Base-by-base conservation (phyloP, 768 basidiomycete species). In the Amyloporia xantha region DNA sequence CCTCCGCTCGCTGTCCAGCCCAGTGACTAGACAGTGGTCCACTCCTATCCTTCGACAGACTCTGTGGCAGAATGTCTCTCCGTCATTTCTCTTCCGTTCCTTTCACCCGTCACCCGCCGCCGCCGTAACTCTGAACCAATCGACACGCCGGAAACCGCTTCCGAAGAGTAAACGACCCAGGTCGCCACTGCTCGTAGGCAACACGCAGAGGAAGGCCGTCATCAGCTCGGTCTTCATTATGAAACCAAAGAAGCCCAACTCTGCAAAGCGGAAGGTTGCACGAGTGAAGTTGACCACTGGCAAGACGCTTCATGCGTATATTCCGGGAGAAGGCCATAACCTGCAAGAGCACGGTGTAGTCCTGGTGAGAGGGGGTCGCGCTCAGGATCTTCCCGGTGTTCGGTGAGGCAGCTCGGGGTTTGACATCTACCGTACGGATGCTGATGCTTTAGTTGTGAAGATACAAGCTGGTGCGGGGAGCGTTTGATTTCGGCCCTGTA, bases 291-390 rank as follows among this genome's bases (percentile, higher is more conserved):
- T 99, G 48, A 78, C 84, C 19, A 92, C 84, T 11, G 96, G 96
- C 43, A 84, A 87, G 65, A 84, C 82, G 37, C 76, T 93, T 54
- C 87, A 87, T 73, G 93, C 92, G 13, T 98, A 97, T 66, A 91
- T 98, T 50, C 89, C 86, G 39, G 96, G 96, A 58, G 96, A 98
- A 63, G 96, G 96, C 0, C 95, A 98, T 65, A 97, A 96, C 62
- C 67, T 98, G 60, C 96, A 98, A 70, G 96, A 98, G 65, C 96
- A 99, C 61, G 87, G 86, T 67, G 95, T 98, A 3, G 93, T 98
- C 1, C 67, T 97, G 38, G 80, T 98, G n/a, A 73, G 94, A 59
- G 96, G 96, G 4, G 96, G 96, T 12, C 80, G 92, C 69, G 86
- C 92, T 1, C 94, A 97, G 72, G 96, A 99, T 83, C 75, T 98